These are phyloP conservation scores for Diaporthe batatas DNA, from an alignment of 2,329 filamentous ascomycete genomes.

Conservation along the genomic window DNA sequence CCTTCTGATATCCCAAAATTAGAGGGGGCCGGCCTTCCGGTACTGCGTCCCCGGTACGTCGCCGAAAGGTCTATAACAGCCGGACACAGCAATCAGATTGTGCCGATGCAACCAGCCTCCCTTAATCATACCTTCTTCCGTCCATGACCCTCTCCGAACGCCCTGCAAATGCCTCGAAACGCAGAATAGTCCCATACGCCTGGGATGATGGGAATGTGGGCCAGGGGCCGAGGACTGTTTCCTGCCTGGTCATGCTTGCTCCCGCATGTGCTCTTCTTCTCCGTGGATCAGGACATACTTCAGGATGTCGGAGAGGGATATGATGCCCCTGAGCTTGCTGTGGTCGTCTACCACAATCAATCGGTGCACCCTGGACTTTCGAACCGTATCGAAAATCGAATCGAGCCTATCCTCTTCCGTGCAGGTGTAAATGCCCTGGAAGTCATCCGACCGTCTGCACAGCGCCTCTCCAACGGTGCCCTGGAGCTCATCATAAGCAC, in stretches of 20 bases:
- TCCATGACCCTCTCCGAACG: slow-evolving; percentile 38
- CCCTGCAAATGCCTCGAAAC: slow-evolving; percentile 43
- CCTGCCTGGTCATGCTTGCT: slow-evolving; percentile 38
- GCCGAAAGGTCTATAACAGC: slow-evolving; percentile 34
- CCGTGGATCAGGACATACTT: slow-evolving; percentile 92
- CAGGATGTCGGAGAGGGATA: slow-evolving; percentile 95
- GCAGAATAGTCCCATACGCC: slow-evolving; percentile 33
- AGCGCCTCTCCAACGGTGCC: slow-evolving; percentile 90
- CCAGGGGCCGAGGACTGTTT: slow-evolving; percentile 28
- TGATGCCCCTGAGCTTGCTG: slow-evolving; percentile 85
- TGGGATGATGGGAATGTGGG: slow-evolving; percentile 19
- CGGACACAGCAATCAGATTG: slow-evolving; percentile 27
- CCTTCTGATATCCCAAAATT: slow-evolving; percentile 33
- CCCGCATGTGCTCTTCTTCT: slow-evolving; percentile 67
- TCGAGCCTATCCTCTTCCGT: slow-evolving; percentile 91
- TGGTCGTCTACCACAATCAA: slow-evolving; percentile 94
- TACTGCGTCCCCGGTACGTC: slow-evolving; percentile 20
- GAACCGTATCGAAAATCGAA: slow-evolving; percentile 96
- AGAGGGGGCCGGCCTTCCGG: slow-evolving; percentile 31
- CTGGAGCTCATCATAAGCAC: slow-evolving; percentile 90
- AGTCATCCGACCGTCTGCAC: slow-evolving; percentile 88
- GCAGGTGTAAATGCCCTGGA: slow-evolving; percentile 97
- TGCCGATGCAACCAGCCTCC: slow-evolving; percentile 41
- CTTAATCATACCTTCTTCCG: slow-evolving; percentile 34
- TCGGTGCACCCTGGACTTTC: slow-evolving; percentile 93